These are phyloP conservation scores for Tetrahymena borealis DNA, from an alignment of 73 alveolate species.

Conservation along the genomic window DNA sequence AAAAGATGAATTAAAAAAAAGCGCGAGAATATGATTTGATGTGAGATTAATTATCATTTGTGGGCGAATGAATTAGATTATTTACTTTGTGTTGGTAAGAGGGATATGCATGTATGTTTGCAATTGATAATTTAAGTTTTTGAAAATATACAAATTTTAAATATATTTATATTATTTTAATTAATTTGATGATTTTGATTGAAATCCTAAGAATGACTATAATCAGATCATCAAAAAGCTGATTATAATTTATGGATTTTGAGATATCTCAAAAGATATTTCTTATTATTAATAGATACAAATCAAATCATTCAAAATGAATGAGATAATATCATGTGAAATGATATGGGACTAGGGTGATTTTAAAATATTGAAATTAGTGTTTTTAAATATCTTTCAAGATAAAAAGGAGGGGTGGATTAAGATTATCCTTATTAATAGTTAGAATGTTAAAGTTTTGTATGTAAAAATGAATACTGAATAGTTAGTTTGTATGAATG, in stretches of 20 bases:
- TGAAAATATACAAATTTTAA: neutral
- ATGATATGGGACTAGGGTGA: too few relatives aligned
- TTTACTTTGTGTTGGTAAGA: neutral
- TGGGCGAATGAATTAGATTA: neutral
- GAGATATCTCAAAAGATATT: neutral
- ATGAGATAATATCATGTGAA: too few relatives aligned
- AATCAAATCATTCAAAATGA: too few relatives aligned
- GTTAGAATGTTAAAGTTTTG: too few relatives aligned
- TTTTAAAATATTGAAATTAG: too few relatives aligned
- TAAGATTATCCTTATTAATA: too few relatives aligned
- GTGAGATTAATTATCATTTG: neutral
- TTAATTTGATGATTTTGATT: neutral
- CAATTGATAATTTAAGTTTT: neutral
- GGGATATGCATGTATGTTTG: neutral
- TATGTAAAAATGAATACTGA: too few relatives aligned
- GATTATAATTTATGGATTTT: neutral
- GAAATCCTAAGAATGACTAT: too few relatives aligned
- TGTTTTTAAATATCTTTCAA: too few relatives aligned
- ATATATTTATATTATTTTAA: neutral
- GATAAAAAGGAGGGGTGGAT: too few relatives aligned
- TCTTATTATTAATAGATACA: too few relatives aligned
- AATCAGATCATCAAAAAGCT: neutral
- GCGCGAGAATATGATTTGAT: neutral
- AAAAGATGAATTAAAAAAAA: neutral
- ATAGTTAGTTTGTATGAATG: neutral